Percentiles rank a stretch among this genome's conserved stretches.
phyloP scores from a whole-genome alignment of 345 rosid genomes.

The Carallia pectinifolia region DNA sequence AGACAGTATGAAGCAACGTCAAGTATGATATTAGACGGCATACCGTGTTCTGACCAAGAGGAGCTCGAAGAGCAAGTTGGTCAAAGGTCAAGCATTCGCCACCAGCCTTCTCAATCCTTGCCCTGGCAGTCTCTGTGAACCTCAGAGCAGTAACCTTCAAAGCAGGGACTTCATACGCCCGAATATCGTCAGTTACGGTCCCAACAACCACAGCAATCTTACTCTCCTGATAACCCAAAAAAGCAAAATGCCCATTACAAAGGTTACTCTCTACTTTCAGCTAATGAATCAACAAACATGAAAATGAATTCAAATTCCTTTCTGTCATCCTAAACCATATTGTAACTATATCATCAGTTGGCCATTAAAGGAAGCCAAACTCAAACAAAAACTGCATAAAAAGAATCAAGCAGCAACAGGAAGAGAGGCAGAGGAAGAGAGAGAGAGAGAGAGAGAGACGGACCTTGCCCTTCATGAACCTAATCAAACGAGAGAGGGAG shows the following conservation, averaged over 20 bases:
- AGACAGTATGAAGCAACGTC: too few species aligned
- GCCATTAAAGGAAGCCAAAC: neutral
- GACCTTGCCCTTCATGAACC: slow-evolving; percentile 76
- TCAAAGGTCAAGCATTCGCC: slow-evolving; percentile 98
- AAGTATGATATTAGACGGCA: neutral
- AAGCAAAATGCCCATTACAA: neutral
- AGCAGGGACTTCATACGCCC: slow-evolving; percentile 79
- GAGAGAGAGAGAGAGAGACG: neutral
- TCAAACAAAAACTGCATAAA: neutral
- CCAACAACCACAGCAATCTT: slow-evolving; percentile 88
- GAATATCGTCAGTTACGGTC: slow-evolving; percentile 75
- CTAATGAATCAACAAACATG: too few species aligned
- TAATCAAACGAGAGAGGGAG: slow-evolving; percentile 71
- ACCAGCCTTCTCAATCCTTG: slow-evolving; percentile 97
- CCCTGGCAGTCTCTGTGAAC: slow-evolving; percentile 90
- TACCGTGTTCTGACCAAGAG: slow-evolving; percentile 95
- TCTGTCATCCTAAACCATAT: too few species aligned
- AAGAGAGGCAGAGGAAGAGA: neutral
- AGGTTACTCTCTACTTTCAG: too few species aligned
- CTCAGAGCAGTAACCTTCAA: slow-evolving; percentile 82
- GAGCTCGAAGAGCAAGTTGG: slow-evolving; percentile 87
- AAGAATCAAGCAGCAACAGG: neutral
- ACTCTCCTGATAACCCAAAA: slow-evolving; percentile 43
- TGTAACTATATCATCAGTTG: too few species aligned
- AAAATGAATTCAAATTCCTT: too few species aligned